Base-by-base conservation (phyloP, 306 rosid species). In the Echinosophora koreensis region DNA sequence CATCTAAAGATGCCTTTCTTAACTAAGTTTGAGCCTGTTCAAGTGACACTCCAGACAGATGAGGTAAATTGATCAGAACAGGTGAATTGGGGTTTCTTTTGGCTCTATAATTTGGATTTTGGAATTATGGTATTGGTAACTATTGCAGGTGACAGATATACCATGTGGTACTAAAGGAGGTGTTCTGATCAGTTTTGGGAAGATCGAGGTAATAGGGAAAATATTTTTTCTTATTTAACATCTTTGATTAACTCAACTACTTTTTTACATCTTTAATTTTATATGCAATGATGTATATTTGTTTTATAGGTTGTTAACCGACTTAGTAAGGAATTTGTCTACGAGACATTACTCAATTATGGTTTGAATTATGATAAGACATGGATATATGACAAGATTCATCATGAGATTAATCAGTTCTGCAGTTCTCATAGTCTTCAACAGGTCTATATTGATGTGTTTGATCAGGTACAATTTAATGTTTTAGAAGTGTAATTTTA, bases 141-240 rank as follows among this genome's bases (percentile, higher is more conserved):
- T 18, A 47, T 76, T 86, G 66, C 85, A 92, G 99, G 97, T 95
- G 73, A 90, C 87, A 80, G 89, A 92, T 77, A 92, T 95, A 88
- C 92, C 99, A 22, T 95, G 99, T 0, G 99, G 97, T 77, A 92
- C 97, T 10, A 95, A 95, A 83, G 99, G 97, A 60, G 99, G 94
- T 69, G 97, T 95, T 66, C 92, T 90, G 97, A 95, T 90, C 66
- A 86, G 54, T 76, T 95, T 95, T 66, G 97, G 78, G 83, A 95
- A 92, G 90, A 92, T 95, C 46, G 94, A 95, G 93, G 99, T 95
- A 80, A 12, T 52, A 35, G 60, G 41, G 27, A 30, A 50, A 64
- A 11, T 61, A 22, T 35, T 37, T 54, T 28, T 49, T 79, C n/a
- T 18, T 75, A 39, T 0, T 4, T 34, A 49, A 62, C 8, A 5